Evolutionary conservation across 2,329 filamentous ascomycete species (phyloP).

Genomic region (Pseudocercospora macadamiae): DNA sequence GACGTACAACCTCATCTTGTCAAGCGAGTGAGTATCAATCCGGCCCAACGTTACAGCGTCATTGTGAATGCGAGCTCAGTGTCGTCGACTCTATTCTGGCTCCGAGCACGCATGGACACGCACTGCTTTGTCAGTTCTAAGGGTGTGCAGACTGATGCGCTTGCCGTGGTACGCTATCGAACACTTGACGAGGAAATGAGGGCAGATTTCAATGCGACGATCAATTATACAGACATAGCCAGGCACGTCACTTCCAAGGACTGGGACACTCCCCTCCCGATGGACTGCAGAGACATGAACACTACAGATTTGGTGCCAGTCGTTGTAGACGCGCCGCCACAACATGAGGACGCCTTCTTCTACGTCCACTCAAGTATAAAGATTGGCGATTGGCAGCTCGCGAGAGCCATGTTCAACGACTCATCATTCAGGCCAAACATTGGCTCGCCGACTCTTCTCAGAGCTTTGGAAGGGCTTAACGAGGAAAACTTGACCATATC

Average conservation of each 20-base stretch:
- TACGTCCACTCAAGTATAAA: conserved; percentile 62
- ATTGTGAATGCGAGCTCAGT: conserved; percentile 57
- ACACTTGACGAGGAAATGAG: conserved; percentile 9
- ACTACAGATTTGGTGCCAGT: conserved; percentile 52
- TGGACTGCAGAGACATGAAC: conserved; percentile 57
- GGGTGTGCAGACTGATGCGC: conserved; percentile 51
- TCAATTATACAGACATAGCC: conserved; percentile 23
- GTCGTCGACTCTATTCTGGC: conserved; percentile 40
- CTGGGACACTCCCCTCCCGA: conserved; percentile 54
- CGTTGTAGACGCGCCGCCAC: conserved; percentile 47
- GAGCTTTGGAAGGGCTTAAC: conserved; percentile 52
- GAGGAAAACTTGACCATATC: conserved; percentile 33
- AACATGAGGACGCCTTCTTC: conserved; percentile 55
- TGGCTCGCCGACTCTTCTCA: conserved; percentile 54
- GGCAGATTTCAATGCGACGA: conserved; percentile 20
- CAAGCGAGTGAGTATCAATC: conserved; percentile 63
- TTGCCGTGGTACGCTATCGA: conserved; percentile 54
- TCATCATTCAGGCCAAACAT: conserved; percentile 58
- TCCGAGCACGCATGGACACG: conserved; percentile 63
- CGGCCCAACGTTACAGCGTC: conserved; percentile 71
- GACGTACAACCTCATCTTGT: conserved; percentile 59
- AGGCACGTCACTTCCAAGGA: conserved; percentile 45
- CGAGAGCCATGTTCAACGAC: conserved; percentile 62
- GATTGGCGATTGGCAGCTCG: conserved; percentile 61
- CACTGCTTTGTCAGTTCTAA: conserved; percentile 60